Evolutionary conservation across 495 filamentous ascomycete genomes (phyloP), one percentile per base, ranked within the genome.

Genomic region (Apiosordaria backusii): DNA sequence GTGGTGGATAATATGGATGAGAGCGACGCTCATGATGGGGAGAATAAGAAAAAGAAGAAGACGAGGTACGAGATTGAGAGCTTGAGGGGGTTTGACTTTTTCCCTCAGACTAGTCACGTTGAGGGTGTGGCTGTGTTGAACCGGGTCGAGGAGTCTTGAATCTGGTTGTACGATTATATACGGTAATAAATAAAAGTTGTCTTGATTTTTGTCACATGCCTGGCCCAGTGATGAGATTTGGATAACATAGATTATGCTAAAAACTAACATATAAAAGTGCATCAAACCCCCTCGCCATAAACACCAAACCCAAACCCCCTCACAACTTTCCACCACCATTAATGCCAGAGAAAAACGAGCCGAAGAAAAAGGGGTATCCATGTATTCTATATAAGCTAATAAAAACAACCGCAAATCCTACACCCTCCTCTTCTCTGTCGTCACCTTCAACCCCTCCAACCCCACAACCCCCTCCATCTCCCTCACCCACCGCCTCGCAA

Each of bases 101-200:
- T 99, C 78, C 95, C 95, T 57, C 95, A 98, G 83, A 98, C 95
- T 24, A 88, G 92, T 5, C 95, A 99, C 83, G 95, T 98, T 0
- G 95, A 99, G 77, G 91, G 95, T 53, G 92, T 97, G 63, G 95
- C 91, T 40, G 86, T 98, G 26, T 76, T 98, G 71, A 87, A 82
- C 35, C 72, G 82, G 62, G 77, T 84, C n/a, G 77, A 59, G 23
- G 65, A 68, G 25, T 23, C 40, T 7, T 50, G 16, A 22, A 55
- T 7, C 9, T 23, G n/a, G 22, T 19, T 23, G 10, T 23, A 55
- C 9, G 22, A n/a, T 9, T 54, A 15, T 54, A 18, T 54, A 15
- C 5, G 3, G 21, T n/a, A 5, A 55, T 23, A 24, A 21, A 55
- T 55, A 55, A 21, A 55, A 55, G 53, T 6, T 55, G 16, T 21